Percentiles rank a stretch among this genome's conserved stretches.
Conservation (phyloP, 176 grass and related monocot species). For the Triticum dicoccoides region DNA sequence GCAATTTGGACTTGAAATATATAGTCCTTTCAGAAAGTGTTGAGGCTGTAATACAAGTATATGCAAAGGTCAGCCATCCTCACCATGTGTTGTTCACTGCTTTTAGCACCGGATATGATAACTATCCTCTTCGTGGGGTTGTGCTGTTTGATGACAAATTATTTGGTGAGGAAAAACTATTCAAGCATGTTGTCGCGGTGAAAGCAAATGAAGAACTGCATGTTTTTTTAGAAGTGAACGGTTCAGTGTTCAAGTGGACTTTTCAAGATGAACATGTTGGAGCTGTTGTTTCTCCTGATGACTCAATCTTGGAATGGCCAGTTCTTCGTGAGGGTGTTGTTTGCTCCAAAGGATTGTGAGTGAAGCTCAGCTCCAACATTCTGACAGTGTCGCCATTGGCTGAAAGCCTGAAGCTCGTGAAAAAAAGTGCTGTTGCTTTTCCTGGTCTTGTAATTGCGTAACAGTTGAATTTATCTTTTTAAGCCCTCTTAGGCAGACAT, state of each 20-base stretch:
- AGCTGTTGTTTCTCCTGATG: too few relatives aligned
- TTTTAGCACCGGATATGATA: background rate
- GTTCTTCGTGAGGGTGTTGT: too few relatives aligned
- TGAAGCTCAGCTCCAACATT: too few relatives aligned
- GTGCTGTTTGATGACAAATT: background rate
- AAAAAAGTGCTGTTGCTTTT: background rate
- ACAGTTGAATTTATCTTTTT: background rate
- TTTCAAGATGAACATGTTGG: too few relatives aligned
- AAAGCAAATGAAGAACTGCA: background rate
- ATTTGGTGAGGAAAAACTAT: background rate
- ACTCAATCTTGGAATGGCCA: too few relatives aligned
- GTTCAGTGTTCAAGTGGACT: background rate
- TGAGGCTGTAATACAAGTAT: constrained; percentile 16
- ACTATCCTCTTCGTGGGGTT: background rate
- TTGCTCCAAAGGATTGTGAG: too few relatives aligned
- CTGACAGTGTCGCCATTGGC: too few relatives aligned
- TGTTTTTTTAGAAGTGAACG: background rate
- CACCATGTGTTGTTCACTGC: background rate
- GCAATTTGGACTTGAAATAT: background rate
- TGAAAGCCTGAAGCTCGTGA: too few relatives aligned
- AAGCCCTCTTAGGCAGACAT: background rate
- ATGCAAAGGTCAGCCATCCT: background rate
- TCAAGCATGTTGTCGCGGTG: background rate
- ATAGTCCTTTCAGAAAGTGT: background rate
- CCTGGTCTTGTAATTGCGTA: background rate